Conservation (phyloP, 1,139 yeast species). For the Hyphopichia khmerensis region DNA sequence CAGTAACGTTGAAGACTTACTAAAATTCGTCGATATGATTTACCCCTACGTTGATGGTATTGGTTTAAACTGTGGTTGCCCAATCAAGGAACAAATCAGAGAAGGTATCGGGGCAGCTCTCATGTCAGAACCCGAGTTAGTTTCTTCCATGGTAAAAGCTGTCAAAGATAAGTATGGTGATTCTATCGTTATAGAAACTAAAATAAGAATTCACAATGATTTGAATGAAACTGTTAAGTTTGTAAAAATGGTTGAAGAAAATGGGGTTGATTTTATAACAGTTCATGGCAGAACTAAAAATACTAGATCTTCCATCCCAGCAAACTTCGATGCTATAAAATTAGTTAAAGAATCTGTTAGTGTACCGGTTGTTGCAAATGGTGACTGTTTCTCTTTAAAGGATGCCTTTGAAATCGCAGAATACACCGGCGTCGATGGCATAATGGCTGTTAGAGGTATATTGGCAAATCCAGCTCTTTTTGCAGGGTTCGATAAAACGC, state of each 20-base stretch:
- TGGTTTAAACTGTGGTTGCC: conserved; percentile 97
- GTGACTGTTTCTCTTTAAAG: conserved; percentile 74
- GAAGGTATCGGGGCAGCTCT: conserved; percentile 98
- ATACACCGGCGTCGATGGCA: conserved; percentile 80
- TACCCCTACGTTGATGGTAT: conserved; percentile 89
- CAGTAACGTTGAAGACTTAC: conserved; percentile 79
- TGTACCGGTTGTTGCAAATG: conserved; percentile 91
- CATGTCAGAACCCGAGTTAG: conserved; percentile 79
- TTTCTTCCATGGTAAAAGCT: conserved; percentile 78
- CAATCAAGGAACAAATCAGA: conserved; percentile 89
- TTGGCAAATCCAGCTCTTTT: conserved; percentile 85
- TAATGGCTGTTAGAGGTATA: conserved; percentile 93
- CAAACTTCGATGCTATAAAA: conserved; percentile 77
- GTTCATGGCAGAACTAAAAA: conserved; percentile 90
- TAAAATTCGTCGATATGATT: conserved; percentile 85
- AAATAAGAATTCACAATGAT: conserved; percentile 83
- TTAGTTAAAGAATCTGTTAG: conserved; percentile 56
- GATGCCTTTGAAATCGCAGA: conserved; percentile 65
- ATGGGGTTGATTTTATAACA: conserved; percentile 92
- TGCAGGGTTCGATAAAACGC: conserved; percentile 68
- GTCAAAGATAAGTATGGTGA: conserved; percentile 76
- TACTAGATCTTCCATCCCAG: conserved; percentile 83
- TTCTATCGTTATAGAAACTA: conserved; percentile 76
- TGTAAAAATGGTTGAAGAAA: conserved; percentile 71
- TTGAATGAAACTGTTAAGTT: conserved; percentile 68